Evolutionary conservation across 1,139 yeast genomes (phyloP).

Genomic region (Candida sp.): DNA sequence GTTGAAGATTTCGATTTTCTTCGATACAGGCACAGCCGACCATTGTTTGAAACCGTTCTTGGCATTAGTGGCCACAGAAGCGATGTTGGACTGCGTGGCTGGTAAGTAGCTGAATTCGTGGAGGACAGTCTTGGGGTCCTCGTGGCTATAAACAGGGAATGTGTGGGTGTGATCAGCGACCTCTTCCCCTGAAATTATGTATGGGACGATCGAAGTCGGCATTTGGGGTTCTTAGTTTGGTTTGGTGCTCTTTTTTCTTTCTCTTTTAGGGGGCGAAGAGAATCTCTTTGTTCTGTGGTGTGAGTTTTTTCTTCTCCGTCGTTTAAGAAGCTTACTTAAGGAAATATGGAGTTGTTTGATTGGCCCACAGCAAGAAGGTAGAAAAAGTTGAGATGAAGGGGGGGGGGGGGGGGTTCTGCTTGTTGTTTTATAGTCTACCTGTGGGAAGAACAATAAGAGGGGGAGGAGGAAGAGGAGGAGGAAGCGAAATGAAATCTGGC

Average conservation of each 20-base stretch:
- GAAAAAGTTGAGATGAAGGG: too few species aligned
- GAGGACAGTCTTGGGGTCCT: conserved; percentile 12
- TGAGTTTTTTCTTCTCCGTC: too few species aligned
- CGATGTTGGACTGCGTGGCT: conserved; percentile 8
- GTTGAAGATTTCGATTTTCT: conserved; percentile 23
- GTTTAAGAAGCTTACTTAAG: too few species aligned
- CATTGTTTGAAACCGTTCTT: conserved; percentile 32
- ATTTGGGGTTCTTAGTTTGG: not conserved
- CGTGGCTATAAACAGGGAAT: conserved; percentile 18
- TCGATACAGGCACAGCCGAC: conserved; percentile 19
- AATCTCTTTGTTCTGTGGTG: too few species aligned
- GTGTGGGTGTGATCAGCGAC: conserved; percentile 7
- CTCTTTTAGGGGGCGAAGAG: too few species aligned
- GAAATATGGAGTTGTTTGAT: too few species aligned
- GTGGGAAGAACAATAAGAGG: too few species aligned
- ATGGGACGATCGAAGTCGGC: conserved; percentile 16
- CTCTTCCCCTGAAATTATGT: conserved; percentile 23
- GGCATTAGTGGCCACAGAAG: conserved; percentile 15
- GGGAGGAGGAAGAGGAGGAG: too few species aligned
- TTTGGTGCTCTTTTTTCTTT: not conserved
- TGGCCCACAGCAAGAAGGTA: too few species aligned
- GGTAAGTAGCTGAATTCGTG: conserved; percentile 16
- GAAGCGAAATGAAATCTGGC: too few species aligned
- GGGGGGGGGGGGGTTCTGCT: too few species aligned
- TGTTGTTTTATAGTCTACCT: too few species aligned